Base-by-base conservation (phyloP, 331 rosid genomes). In the Acacia concinna region DNA sequence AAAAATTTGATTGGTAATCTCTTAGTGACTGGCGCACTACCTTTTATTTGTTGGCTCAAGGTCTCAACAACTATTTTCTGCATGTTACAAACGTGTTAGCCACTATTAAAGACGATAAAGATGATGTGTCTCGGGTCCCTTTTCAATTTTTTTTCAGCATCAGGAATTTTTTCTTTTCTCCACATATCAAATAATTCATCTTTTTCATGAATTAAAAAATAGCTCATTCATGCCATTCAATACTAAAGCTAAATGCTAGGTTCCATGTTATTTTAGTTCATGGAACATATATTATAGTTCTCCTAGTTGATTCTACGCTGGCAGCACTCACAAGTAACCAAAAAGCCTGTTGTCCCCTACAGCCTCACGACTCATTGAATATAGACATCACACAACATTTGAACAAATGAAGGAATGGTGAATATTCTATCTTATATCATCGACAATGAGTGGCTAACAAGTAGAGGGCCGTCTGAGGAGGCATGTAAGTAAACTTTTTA, bases 231-330 rank as follows among this genome's bases (percentile, higher is more conserved):
- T 18, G 70, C 70, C 21, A 13, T 8, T 34, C 17, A 65, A n/a
- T n/a, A n/a, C n/a, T n/a, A n/a, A n/a, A 38, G 49, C n/a, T 38
- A 21, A 21, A 37, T 66, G 14, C 28, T 21, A 12, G 34, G 12
- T 2, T 68, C 21, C n/a, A 23, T 40, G 13, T 40, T 23, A 40
- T 40, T 38, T 17, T 46, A 47, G 30, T 46, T 47, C 59, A 27
- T 8, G 8, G 15, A 28, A 27, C 4, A 70, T 44, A 8, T 28
- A 6, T 15, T 17, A n/a, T 37, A n/a, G 31, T 35, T 43, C n/a
- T 5, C 46, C 10, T n/a, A 11, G 46, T 51, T 72, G 65, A 72
- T 51, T 72, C 41, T 32, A 51, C 3, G 77, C 47, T 72, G 77
- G 65, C 65, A 32, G 32, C 77, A 70, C 75, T 40, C 32, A 21